Conservation (phyloP, 2,329 filamentous ascomycete genomes). For the Tolypocladium ophioglossoides region DNA sequence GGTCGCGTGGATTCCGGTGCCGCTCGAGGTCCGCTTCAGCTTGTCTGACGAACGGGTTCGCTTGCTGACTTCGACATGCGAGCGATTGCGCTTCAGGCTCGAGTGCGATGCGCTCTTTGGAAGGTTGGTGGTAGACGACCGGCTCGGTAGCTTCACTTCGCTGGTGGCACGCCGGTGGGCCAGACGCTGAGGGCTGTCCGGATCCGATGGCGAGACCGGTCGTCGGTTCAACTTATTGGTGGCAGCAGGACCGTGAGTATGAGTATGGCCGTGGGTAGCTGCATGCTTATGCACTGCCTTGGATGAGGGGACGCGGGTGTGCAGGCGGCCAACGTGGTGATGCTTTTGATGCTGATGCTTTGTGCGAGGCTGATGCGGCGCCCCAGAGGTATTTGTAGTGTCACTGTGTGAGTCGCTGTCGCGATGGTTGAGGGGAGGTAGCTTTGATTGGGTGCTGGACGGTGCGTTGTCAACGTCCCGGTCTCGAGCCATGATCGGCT, state of each 20-base stretch:
- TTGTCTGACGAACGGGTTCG: slow-evolving; percentile 39
- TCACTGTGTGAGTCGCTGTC: slow-evolving; percentile 25
- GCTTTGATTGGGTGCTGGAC: slow-evolving; percentile 45
- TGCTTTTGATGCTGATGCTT: slow-evolving; percentile 21
- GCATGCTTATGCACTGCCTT: slow-evolving; percentile 38
- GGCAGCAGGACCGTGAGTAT: slow-evolving; percentile 8
- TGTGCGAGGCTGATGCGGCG: slow-evolving; percentile 17
- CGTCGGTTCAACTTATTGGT: slow-evolving; percentile 33
- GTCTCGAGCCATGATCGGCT: slow-evolving; percentile 29
- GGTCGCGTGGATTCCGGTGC: slow-evolving; percentile 34
- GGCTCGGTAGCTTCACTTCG: slow-evolving; percentile 38
- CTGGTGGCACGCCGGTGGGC: slow-evolving; percentile 38
- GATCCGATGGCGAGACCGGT: slow-evolving; percentile 27
- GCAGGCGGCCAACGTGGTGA: slow-evolving; percentile 32
- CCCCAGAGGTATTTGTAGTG: slow-evolving; percentile 11
- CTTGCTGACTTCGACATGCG: slow-evolving; percentile 44
- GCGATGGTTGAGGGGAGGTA: slow-evolving; percentile 27
- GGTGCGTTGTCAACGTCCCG: slow-evolving; percentile 37
- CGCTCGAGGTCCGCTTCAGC: slow-evolving; percentile 42
- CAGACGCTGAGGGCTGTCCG: slow-evolving; percentile 15
- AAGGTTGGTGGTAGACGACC: slow-evolving; percentile 32
- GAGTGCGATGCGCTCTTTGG: slow-evolving; percentile 45
- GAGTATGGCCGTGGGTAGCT: slow-evolving; percentile 4
- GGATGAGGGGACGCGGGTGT: slow-evolving; percentile 40
- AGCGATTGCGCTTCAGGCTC: slow-evolving; percentile 50